Evolutionary conservation across 768 basidiomycete species (phyloP), one percentile per base, ranked within the genome.

Genomic region (Psilocybe cubensis): DNA sequence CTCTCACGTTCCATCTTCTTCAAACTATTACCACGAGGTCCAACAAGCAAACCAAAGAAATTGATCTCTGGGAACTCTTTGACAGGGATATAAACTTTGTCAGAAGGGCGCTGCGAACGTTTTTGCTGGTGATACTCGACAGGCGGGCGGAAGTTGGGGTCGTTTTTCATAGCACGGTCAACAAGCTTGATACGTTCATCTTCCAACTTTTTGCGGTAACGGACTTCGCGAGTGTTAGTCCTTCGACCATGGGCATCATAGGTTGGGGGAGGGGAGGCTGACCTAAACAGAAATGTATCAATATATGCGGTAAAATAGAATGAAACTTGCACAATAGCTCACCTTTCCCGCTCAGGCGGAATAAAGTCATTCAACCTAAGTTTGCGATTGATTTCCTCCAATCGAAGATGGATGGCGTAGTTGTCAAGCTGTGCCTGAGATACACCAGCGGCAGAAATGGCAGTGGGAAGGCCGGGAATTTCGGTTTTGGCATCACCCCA

Each of bases 1-100:
- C 91, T 94, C 67, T 98, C 94, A 56, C 92, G 82, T 74, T 99
- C 97, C 97, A 99, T 99, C 76, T 94, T 96, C 83, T 99, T 99
- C 82, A 98, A 77, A 78, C 96, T 96, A 72, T 99, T 98, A 44
- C 97, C 97, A 68, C 97, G 91, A 68, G 97, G 97, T 35, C 97
- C 97, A 62, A 99, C 96, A 59, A 99, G 85, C 60, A 99, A 80
- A 65, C 97, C 97, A 67, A 99, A 98, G 78, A 98, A 99, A 72
- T 99, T 99, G 81, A 99, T 98, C 76, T 98, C 96, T 1, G 97
- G 97, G 66, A 99, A 99, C 75, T 99, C 97, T 73, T 99, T 98
- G 71, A 98, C 96, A 38, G 97, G 97, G 59, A 99, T 98, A 72
- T 98, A 99, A 59, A 99, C 97, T 76, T 98, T 98, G 58, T 99